A percentile compares a stretch with the other conserved stretches of the same genome.
Conservation (phyloP, 2,329 filamentous ascomycete genomes). For the Alternaria triticina region DNA sequence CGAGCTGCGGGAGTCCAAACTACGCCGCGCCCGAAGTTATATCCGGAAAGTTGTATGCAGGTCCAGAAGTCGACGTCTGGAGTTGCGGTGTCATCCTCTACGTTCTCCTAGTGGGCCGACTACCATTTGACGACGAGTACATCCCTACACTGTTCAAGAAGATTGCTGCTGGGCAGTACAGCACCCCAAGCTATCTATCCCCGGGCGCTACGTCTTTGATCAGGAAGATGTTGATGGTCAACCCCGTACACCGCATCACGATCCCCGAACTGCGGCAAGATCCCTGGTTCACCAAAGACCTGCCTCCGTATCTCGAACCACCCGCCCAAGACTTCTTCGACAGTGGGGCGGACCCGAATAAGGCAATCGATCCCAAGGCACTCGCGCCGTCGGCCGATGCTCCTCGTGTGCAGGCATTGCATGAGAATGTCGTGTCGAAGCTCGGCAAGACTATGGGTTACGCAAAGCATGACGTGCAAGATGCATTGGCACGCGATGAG, state of each 20-base stretch:
- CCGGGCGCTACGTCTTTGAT: constrained; percentile 82
- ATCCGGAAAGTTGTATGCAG: constrained; percentile 95
- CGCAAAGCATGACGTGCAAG: constrained; percentile 90
- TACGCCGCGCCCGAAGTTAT: constrained; percentile 98
- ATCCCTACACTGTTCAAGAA: constrained; percentile 98
- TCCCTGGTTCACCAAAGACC: constrained; percentile 88
- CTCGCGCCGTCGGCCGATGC: constrained; percentile 75
- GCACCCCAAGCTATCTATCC: constrained; percentile 89
- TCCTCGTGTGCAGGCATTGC: constrained; percentile 85
- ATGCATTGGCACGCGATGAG: constrained; percentile 88
- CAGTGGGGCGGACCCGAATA: constrained; percentile 91
- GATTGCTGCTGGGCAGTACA: constrained; percentile 92
- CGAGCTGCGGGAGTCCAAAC: constrained; percentile 96
- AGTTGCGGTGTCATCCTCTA: constrained; percentile 88
- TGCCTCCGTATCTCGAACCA: constrained; percentile 84
- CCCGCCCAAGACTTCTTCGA: constrained; percentile 92
- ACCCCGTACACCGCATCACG: constrained; percentile 91
- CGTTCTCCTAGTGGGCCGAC: constrained; percentile 67
- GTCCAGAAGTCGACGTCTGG: constrained; percentile 98
- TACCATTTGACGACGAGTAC: constrained; percentile 98
- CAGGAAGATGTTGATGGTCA: constrained; percentile 92
- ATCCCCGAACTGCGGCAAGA: constrained; percentile 93
- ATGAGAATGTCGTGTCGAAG: constrained; percentile 91
- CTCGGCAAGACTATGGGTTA: constrained; percentile 99
- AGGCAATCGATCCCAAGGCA: constrained; percentile 82